These are phyloP conservation scores for Ilyonectria robusta DNA, from an alignment of 2,329 filamentous ascomycete genomes.

Conservation along the genomic window DNA sequence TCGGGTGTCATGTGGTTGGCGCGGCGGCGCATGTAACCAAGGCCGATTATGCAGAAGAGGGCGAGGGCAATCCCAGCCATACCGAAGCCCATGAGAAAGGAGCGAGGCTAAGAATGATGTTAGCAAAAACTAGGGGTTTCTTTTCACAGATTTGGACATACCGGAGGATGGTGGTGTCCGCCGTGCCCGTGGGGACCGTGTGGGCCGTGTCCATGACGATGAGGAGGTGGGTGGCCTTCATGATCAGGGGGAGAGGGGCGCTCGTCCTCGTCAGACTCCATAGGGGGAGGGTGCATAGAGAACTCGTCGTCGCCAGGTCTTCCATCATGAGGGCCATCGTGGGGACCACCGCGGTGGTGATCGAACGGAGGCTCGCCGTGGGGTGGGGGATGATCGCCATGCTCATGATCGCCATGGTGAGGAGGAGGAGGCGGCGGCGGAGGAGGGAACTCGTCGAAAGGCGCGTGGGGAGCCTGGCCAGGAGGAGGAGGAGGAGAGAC, in stretches of 20 bases:
- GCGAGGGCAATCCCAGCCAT: slow-evolving; percentile 43
- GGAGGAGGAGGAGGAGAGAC: too few relatives aligned
- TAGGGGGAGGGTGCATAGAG: slow-evolving; percentile 32
- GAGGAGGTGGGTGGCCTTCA: slow-evolving; percentile 41
- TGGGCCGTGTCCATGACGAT: slow-evolving; percentile 12
- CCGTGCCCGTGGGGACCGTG: slow-evolving; percentile 25
- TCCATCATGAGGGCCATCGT: slow-evolving; percentile 37
- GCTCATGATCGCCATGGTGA: neutral
- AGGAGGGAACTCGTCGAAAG: too few relatives aligned
- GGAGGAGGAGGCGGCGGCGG: neutral
- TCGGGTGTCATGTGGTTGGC: slow-evolving; percentile 35
- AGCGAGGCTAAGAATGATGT: slow-evolving; percentile 29
- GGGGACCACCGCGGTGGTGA: slow-evolving; percentile 29
- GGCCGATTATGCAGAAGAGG: slow-evolving; percentile 45
- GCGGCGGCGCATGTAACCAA: slow-evolving; percentile 45
- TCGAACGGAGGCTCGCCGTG: slow-evolving; percentile 39
- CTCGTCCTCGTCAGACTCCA: slow-evolving; percentile 41
- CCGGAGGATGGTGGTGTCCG: slow-evolving; percentile 31
- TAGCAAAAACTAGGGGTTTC: slow-evolving; percentile 4
- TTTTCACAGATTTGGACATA: slow-evolving; percentile 27
- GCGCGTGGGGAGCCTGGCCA: too few relatives aligned
- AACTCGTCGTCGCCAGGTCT: slow-evolving; percentile 21
- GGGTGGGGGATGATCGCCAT: slow-evolving; percentile 47
- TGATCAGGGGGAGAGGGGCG: slow-evolving; percentile 38
- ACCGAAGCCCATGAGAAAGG: slow-evolving; percentile 44